A percentile compares a stretch with the other conserved stretches of the same genome.
Evolutionary conservation across 768 basidiomycete species (phyloP).

Genomic region (Panus rudis): DNA sequence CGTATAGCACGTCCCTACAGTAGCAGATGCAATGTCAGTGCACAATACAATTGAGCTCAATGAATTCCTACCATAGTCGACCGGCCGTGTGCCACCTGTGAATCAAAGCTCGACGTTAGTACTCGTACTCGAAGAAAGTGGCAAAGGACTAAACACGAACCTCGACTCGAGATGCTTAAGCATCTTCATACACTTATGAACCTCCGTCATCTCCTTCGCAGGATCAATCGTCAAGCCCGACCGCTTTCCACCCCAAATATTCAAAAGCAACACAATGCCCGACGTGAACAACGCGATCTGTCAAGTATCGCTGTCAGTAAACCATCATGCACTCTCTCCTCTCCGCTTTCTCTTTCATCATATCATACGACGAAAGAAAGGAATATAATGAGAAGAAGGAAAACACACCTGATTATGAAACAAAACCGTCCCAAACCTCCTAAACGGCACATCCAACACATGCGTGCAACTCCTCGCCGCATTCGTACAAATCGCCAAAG

Average conservation of each 20-base stretch:
- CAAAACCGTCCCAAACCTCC: constrained; percentile 18
- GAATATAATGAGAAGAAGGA: too few species aligned
- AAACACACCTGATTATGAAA: constrained; percentile 25
- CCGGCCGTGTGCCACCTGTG: constrained; percentile 42
- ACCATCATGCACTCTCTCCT: too few species aligned
- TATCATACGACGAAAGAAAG: not conserved
- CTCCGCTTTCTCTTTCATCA: too few species aligned
- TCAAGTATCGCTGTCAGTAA: too few species aligned
- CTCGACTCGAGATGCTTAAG: constrained; percentile 28
- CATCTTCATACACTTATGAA: constrained; percentile 39
- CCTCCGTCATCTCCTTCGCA: constrained; percentile 36
- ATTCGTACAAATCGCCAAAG: constrained; percentile 50
- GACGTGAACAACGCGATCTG: constrained; percentile 36
- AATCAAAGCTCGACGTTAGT: not conserved
- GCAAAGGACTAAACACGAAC: constrained; percentile 17
- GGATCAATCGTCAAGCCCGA: constrained; percentile 29
- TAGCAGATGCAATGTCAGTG: not conserved
- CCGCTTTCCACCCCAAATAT: constrained; percentile 40
- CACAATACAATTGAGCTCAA: constrained; percentile 11
- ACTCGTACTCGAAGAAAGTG: not conserved
- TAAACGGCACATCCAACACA: constrained; percentile 35
- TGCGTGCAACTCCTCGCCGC: constrained; percentile 43
- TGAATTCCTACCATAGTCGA: constrained; percentile 46
- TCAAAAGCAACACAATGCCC: constrained; percentile 41
- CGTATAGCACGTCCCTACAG: constrained; percentile 64